Base-by-base conservation (phyloP, 805 yeast genomes). In the Candida caryicola region DNA sequence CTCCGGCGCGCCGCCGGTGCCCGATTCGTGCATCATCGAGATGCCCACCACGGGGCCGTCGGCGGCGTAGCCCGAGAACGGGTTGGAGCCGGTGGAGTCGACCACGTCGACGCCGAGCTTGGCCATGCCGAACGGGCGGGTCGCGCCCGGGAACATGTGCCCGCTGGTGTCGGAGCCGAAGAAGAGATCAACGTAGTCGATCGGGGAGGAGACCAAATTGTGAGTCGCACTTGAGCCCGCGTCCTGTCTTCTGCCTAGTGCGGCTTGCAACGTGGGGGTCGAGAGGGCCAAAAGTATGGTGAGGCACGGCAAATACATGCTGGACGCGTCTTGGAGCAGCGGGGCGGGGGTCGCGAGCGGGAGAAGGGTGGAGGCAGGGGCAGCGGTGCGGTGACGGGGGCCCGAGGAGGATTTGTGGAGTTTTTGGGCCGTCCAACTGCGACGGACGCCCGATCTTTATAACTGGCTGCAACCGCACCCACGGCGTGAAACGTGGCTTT, bases 1-100 rank as follows among this genome's bases (percentile, higher is more conserved):
- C 28, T 59, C 54, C 1, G 69, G 67, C 4, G 67, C 57, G 3
- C 68, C 68, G n/a, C 69, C 71, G 3, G 66, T 62, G 4, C 71
- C 71, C 3, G 59, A 52, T 33, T 61, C 68, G 43, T 64, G 71
- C 60, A 64, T 54, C 63, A 62, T 55, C 1, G 66, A 59, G 26
- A 64, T 47, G 5, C 63, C 68, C 23, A 50, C 42, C n/a, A 64
- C 46, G 6, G 45, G 33, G 6, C 65, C 66, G 34, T 53, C 57
- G 1, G 54, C 50, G 1, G 60, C 57, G 43, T 55, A 64, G 4
- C 69, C 70, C 12, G 66, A 51, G 36, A 56, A 62, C 10, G 64
- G 57, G 40, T 61, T 60, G 6, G 61, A 62, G 21, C 33, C 15
- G 5, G 43, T 30, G 10, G 51, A 27, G 19, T 44, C 51, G 16